Evolutionary conservation across 768 basidiomycete species (phyloP).

Genomic region (Termitomyces sp.): DNA sequence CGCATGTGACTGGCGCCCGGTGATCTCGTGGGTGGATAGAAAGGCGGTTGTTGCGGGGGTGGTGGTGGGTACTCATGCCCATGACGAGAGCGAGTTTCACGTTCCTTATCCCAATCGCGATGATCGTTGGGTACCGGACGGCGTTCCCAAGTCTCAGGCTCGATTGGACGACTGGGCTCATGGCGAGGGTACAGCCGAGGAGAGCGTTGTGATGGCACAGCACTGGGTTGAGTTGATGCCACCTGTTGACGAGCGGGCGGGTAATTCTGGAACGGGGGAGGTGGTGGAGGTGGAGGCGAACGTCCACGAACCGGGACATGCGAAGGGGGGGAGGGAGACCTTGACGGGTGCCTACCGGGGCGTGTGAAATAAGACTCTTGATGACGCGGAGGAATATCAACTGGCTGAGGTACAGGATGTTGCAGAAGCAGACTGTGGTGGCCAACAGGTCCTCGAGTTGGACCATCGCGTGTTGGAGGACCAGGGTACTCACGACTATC

Average conservation of each 20-base stretch:
- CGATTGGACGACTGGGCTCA: conserved; percentile 40
- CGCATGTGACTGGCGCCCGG: conserved; percentile 29
- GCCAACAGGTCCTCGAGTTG: conserved; percentile 47
- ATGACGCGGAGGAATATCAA: conserved; percentile 27
- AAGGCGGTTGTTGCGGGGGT: conserved; percentile 26
- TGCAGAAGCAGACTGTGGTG: conserved; percentile 58
- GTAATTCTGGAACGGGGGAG: conserved; percentile 42
- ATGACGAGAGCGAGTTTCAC: conserved; percentile 37
- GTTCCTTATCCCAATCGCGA: conserved; percentile 48
- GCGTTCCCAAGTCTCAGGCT: conserved; percentile 61
- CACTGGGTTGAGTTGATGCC: conserved; percentile 33
- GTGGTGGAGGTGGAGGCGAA: conserved; percentile 45
- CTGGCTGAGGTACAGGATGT: conserved; percentile 56
- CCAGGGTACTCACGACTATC: conserved; percentile 46
- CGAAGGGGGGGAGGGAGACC: conserved; percentile 56
- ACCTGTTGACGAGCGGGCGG: conserved; percentile 33
- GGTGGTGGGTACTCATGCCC: conserved; percentile 31
- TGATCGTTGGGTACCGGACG: conserved; percentile 41
- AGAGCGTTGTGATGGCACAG: conserved; percentile 48
- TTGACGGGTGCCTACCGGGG: conserved; percentile 44
- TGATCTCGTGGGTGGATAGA: conserved; percentile 39
- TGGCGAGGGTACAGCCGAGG: conserved; percentile 48
- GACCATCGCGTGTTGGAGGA: conserved; percentile 34
- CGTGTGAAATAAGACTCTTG: conserved; percentile 55
- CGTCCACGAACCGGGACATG: conserved; percentile 40